Evolutionary conservation across 106 monocot species (phyloP).

Genomic region (Posidonia australis): DNA sequence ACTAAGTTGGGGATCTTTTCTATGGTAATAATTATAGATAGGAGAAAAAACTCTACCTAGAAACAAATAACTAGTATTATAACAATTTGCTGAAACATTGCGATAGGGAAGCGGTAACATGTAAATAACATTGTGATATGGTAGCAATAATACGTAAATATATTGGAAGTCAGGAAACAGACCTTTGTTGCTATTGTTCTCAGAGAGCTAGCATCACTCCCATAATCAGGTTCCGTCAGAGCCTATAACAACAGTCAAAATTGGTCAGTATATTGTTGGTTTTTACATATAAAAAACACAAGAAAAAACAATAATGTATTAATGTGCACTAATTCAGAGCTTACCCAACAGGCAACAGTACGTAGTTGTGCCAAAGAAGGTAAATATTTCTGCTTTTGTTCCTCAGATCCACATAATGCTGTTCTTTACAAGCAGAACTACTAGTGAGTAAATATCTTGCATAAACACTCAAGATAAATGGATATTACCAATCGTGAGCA

Average conservation of each 20-base stretch:
- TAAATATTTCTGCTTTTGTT: conserved; percentile 79
- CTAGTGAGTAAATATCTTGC: background rate
- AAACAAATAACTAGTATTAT: background rate
- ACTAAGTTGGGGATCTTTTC: background rate
- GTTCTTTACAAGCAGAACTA: conserved; percentile 9
- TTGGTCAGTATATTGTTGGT: background rate
- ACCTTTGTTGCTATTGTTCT: conserved; percentile 85
- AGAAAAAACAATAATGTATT: background rate
- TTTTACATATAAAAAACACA: background rate
- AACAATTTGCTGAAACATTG: too few relatives aligned
- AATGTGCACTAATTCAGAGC: conserved; percentile 2
- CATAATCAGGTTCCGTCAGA: conserved; percentile 91
- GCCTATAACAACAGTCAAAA: conserved; percentile 33
- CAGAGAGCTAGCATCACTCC: conserved; percentile 94
- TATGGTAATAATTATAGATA: background rate
- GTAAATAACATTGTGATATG: too few relatives aligned
- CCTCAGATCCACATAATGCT: conserved; percentile 87
- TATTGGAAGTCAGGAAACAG: background rate
- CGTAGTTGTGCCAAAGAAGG: conserved; percentile 57
- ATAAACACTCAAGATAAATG: background rate
- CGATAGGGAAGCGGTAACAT: too few relatives aligned
- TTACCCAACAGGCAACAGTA: conserved; percentile 77
- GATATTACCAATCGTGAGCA: conserved; percentile 79
- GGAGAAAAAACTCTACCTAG: background rate
- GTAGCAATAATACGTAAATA: background rate